Percentiles rank a stretch among this genome's conserved stretches.
Conservation (phyloP, 305 asterid species). For the Fraxinus sp. region DNA sequence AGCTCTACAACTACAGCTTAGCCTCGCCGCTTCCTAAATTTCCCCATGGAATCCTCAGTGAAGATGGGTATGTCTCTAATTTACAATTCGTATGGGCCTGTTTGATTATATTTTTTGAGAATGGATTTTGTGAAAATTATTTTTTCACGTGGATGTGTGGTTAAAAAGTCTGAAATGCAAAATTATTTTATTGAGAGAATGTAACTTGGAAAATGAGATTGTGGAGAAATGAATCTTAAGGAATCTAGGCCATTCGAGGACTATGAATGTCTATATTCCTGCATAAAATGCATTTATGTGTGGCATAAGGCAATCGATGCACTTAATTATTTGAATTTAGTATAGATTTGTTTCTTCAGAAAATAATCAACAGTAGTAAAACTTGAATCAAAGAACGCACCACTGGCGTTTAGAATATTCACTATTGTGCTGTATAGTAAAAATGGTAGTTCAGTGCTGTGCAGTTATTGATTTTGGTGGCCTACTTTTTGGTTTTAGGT, state of each 20-base stretch:
- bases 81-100: neutral
- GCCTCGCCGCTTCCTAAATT: conserved; percentile 54
- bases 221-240: neutral
- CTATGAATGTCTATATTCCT: neutral
- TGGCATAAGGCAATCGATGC: neutral
- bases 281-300: neutral
- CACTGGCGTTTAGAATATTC: neutral
- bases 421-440: neutral
- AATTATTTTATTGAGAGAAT: neutral
- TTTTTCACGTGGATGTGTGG: neutral
- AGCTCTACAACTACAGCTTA: conserved; percentile 66
- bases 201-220: neutral
- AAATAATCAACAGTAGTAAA: neutral
- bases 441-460: neutral
- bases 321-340: conserved; percentile 5
- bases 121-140: neutral
- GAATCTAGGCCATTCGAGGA: neutral
- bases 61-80: conserved; percentile 71
- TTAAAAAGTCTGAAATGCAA: neutral
- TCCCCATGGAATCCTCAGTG: conserved; percentile 90
- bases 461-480: conserved; percentile 21
- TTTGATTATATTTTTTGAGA: neutral
- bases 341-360: neutral
- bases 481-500: conserved; percentile 45
- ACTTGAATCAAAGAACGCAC: neutral